A percentile compares a stretch with the other conserved stretches of the same genome.
phyloP scores from a whole-genome alignment of 1,284 basidiomycete species.

The Ustilago lituana region DNA sequence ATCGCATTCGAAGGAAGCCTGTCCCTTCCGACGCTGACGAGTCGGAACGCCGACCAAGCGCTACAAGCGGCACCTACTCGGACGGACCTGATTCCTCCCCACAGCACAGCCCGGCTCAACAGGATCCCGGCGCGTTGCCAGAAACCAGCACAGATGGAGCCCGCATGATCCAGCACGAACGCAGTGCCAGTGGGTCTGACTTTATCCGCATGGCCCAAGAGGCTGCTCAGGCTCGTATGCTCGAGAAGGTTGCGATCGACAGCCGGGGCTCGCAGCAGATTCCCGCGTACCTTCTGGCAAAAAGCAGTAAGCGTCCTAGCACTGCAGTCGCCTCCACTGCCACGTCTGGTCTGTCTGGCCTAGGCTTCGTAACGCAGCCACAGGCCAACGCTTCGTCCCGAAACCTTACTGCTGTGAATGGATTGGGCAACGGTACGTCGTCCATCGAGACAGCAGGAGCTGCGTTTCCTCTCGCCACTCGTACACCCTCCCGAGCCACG shows the following conservation, averaged over 20 bases:
- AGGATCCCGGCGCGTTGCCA: constrained; percentile 6
- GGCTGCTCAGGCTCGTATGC: constrained; percentile 23
- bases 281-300: neutral
- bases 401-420: constrained; percentile 9
- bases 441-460: neutral
- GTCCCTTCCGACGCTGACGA: constrained; percentile 35
- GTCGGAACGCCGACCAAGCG: constrained; percentile 16
- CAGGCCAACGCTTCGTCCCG: constrained; percentile 18
- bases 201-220: constrained; percentile 31
- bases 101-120: constrained; percentile 8
- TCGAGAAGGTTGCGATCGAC: neutral
- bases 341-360: neutral
- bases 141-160: constrained; percentile 11
- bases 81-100: constrained; percentile 7
- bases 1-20: constrained; percentile 41
- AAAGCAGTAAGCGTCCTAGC: constrained; percentile 15
- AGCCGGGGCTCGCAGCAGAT: no score
- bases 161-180: constrained; percentile 9
- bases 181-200: constrained; percentile 27
- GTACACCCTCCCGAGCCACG: constrained; percentile 34
- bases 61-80: constrained; percentile 1
- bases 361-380: constrained; percentile 4
- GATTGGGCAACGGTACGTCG: neutral
- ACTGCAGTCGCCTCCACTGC: constrained; percentile 9
- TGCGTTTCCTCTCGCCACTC: neutral